Base-by-base conservation (phyloP, 2,329 filamentous ascomycete species). In the Periconia sp. region DNA sequence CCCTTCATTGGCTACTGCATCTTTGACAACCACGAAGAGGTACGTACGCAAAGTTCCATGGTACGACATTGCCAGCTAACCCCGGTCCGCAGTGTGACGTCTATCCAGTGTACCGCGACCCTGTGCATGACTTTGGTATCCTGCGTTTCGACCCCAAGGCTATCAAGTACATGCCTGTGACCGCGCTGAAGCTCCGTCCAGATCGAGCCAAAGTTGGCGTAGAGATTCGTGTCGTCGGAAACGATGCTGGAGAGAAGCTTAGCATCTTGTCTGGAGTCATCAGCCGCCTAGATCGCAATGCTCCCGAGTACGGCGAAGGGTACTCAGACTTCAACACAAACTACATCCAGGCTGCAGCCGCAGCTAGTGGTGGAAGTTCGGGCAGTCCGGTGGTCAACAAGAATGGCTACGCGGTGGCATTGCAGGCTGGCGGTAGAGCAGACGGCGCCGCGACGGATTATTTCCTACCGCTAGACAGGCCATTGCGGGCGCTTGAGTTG, bases 1-100 rank as follows among this genome's bases (percentile, higher is more conserved):
- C 94, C 94, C 1, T 99, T 99, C 73, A 97, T 92, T 87, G 94
- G 94, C 34, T 96, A 95, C 74, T 92, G 89, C 68, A 92, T 99
- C 57, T 99, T 99, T 69, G 95, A 99, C 71, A 99, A 99, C 68
- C 94, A 99, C 71, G 94, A 99, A 68, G 84, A 87, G 70, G 79
- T 80, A 65, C 47, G 73, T 56, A 37, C 19, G 23, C 13, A 23
- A 36, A 13, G 15, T 4, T 4, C 18, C 18, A 37, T 34, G 19
- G 21, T 31, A 26, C 26, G 21, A 37, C 28, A 19, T 13, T 30
- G 12, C 23, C 11, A 15, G 42, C 52, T 60, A 24, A 56, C 41
- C 16, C 17, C 39, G 21, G 31, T 22, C 50, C 33, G 56, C 81
- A 95, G 77, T 94, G 94, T 59, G 94, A 99, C 68, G 92, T 95